These are phyloP conservation scores for Salinomyces thailandicus DNA, from an alignment of 2,329 filamentous ascomycete species.

Conservation along the genomic window DNA sequence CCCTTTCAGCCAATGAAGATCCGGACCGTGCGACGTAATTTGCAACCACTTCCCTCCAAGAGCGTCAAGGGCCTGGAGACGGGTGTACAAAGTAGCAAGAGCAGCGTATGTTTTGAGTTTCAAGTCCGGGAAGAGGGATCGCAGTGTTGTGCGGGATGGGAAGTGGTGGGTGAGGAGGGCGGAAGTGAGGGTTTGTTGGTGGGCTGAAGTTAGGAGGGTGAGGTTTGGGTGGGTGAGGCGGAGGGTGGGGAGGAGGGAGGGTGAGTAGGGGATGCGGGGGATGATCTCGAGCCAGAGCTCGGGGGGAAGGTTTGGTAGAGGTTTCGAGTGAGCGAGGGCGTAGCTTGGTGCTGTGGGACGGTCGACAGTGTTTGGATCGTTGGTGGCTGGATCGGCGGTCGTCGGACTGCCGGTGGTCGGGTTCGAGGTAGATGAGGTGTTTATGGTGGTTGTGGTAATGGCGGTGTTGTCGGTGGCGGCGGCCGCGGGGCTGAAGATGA, in stretches of 20 bases:
- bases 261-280: constrained; percentile 21
- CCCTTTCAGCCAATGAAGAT: constrained; percentile 23
- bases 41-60: constrained; percentile 19
- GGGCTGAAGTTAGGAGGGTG: constrained; percentile 17
- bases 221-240: constrained; percentile 19
- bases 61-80: constrained; percentile 14
- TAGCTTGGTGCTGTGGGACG: not conserved
- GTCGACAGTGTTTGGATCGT: not conserved
- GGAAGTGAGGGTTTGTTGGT: constrained; percentile 21
- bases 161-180: constrained; percentile 15
- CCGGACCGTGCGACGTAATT: constrained; percentile 15
- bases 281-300: constrained; percentile 25
- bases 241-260: constrained; percentile 14
- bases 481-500: not conserved
- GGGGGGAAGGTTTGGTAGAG: constrained; percentile 11
- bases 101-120: constrained; percentile 12
- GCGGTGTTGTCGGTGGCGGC: not conserved
- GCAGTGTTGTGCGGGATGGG: constrained; percentile 1
- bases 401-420: not conserved
- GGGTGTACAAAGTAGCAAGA: constrained; percentile 12
- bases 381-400: too few species aligned
- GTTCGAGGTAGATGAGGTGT: not conserved
- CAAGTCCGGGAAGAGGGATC: constrained; percentile 18
- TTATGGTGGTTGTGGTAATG: not conserved
- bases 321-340: too few species aligned